Conservation (phyloP, 1,139 yeast species). For the Diutina siamensis region DNA sequence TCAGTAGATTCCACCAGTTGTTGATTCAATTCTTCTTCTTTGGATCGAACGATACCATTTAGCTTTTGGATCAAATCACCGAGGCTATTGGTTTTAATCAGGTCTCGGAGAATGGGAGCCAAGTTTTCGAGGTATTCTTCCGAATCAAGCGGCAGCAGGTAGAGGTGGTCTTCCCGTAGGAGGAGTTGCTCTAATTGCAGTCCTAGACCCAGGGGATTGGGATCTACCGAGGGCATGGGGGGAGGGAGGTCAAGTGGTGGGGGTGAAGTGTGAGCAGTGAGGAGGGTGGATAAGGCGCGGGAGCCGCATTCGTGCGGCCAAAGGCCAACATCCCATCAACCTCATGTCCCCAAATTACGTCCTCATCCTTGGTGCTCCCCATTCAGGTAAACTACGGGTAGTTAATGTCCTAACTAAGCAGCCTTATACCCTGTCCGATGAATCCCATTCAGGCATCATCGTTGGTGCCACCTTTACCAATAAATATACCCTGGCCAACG, state of each 20-base stretch:
- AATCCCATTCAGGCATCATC: slow-evolving; percentile 25
- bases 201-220: neutral
- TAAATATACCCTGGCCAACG: slow-evolving; percentile 21
- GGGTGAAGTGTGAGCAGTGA: neutral
- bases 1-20: slow-evolving; percentile 54
- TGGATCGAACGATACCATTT: slow-evolving; percentile 44
- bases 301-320: neutral
- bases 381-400: slow-evolving; percentile 24
- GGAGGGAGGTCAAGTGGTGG: neutral
- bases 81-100: slow-evolving; percentile 45
- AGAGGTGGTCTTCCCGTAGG: slow-evolving; percentile 34
- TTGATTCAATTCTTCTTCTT: slow-evolving; percentile 53
- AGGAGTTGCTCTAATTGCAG: slow-evolving; percentile 27
- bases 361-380: slow-evolving; percentile 27
- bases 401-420: slow-evolving; percentile 14
- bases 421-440: slow-evolving; percentile 9
- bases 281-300: neutral
- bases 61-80: slow-evolving; percentile 45
- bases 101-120: slow-evolving; percentile 66
- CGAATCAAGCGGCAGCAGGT: slow-evolving; percentile 40
- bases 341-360: slow-evolving; percentile 23
- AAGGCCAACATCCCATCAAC: neutral
- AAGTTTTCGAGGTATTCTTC: slow-evolving; percentile 72
- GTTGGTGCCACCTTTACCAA: slow-evolving; percentile 18
- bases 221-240: neutral